These are phyloP conservation scores for Juncus inflexus DNA, from an alignment of 176 grass and related monocot genomes.

Conservation along the genomic window DNA sequence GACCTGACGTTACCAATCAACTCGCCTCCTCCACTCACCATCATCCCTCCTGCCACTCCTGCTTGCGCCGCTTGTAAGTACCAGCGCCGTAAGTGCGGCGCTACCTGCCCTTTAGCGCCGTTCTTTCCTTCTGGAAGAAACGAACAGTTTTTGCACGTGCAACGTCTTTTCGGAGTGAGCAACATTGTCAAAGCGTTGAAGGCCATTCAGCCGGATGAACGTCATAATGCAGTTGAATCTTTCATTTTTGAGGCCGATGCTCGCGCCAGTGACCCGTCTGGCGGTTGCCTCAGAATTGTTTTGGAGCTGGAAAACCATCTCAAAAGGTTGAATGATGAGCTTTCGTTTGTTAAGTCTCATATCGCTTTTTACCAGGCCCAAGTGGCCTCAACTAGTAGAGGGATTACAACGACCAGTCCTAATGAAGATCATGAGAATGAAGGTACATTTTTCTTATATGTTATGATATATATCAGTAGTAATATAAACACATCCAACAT, in stretches of 20 bases:
- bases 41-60: background rate
- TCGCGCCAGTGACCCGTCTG: background rate
- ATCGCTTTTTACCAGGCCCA: background rate
- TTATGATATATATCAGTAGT: too few relatives aligned
- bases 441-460: too few relatives aligned
- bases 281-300: slow-evolving; percentile 12
- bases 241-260: slow-evolving; percentile 24
- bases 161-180: slow-evolving; percentile 28
- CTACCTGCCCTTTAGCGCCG: slow-evolving; percentile 2
- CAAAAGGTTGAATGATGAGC: background rate
- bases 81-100: slow-evolving; percentile 24
- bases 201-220: background rate
- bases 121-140: slow-evolving; percentile 23
- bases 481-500: too few relatives aligned
- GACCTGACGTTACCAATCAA: background rate
- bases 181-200: slow-evolving; percentile 27
- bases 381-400: too few relatives aligned
- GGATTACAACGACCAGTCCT: too few relatives aligned
- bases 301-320: background rate
- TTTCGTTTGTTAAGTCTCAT: background rate
- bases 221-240: background rate
- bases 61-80: slow-evolving; percentile 36
- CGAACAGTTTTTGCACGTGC: slow-evolving; percentile 6
- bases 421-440: too few relatives aligned
- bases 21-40: background rate